A percentile compares a stretch with the other conserved stretches of the same genome.
Evolutionary conservation across 2,329 filamentous ascomycete genomes (phyloP).

Genomic region (Monosporascus sp.): DNA sequence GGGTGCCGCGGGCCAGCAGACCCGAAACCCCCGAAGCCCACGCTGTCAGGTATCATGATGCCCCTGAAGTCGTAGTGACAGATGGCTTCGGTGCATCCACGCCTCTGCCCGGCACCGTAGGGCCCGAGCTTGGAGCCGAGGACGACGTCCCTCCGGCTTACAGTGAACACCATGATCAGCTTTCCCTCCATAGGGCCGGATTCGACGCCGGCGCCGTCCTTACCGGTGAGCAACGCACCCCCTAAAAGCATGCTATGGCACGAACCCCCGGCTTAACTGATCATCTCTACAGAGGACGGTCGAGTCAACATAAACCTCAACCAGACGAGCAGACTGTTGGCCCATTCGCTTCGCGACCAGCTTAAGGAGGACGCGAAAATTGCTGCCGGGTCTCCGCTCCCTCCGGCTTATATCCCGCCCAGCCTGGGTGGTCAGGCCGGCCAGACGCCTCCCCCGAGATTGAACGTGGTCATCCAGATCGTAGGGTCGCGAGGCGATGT

Average conservation of each 20-base stretch:
- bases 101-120: constrained; percentile 17
- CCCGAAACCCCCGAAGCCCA: neutral
- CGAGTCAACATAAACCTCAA: constrained; percentile 77
- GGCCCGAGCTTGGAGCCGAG: constrained; percentile 35
- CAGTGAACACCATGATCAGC: constrained; percentile 48
- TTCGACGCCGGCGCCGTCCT: constrained; percentile 58
- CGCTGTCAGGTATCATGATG: constrained; percentile 10
- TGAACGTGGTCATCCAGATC: constrained; percentile 52
- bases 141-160: constrained; percentile 51
- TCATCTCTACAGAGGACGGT: constrained; percentile 54
- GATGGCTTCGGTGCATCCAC: constrained; percentile 30
- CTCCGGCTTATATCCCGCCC: constrained; percentile 68
- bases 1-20: neutral
- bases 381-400: constrained; percentile 38
- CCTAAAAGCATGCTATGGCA: neutral
- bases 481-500: constrained; percentile 50
- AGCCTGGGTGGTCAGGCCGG: constrained; percentile 61
- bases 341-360: constrained; percentile 56
- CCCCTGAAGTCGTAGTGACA: constrained; percentile 28
- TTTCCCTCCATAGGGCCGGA: constrained; percentile 57
- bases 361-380: constrained; percentile 40
- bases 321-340: constrained; percentile 60
- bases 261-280: constrained; percentile 3
- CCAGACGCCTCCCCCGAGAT: constrained; percentile 25
- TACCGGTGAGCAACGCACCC: constrained; percentile 36